Conservation (phyloP, 1,284 basidiomycete species). For the Ceratobasidium sp. region DNA sequence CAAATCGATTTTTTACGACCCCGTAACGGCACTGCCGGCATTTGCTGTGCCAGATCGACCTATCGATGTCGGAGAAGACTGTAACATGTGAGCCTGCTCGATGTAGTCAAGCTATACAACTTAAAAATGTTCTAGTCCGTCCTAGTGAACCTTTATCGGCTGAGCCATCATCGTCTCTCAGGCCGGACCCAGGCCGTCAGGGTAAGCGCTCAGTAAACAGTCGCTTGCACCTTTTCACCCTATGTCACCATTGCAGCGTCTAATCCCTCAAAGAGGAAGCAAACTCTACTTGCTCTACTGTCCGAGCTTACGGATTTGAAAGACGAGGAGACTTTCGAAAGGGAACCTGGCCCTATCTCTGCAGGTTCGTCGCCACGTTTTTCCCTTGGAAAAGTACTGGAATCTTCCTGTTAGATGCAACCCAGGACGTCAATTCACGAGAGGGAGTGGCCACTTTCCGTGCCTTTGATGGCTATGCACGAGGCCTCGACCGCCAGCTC, state of each 20-base stretch:
- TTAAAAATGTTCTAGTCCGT: constrained; percentile 12
- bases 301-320: constrained; percentile 27
- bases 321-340: constrained; percentile 17
- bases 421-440: constrained; percentile 21
- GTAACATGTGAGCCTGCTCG: constrained; percentile 31
- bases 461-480: constrained; percentile 11
- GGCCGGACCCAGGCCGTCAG: constrained; percentile 11
- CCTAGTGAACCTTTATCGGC: constrained; percentile 15
- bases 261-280: constrained; percentile 34
- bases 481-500: constrained; percentile 43
- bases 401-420: not conserved
- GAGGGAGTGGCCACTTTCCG: constrained; percentile 29
- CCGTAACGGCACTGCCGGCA: constrained; percentile 43
- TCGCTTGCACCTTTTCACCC: not conserved
- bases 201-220: constrained; percentile 8
- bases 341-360: constrained; percentile 15
- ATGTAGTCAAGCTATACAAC: not conserved
- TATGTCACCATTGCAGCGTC: constrained; percentile 3
- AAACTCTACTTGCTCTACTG: constrained; percentile 32
- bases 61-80: constrained; percentile 38
- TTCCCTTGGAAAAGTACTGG: not conserved
- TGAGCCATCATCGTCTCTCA: constrained; percentile 27
- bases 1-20: constrained; percentile 43
- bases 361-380: constrained; percentile 11
- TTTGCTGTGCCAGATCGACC: constrained; percentile 26